A percentile compares a stretch with the other conserved stretches of the same genome.
phyloP scores from a whole-genome alignment of 2,329 filamentous ascomycete genomes.

The Mycogone perniciosa region DNA sequence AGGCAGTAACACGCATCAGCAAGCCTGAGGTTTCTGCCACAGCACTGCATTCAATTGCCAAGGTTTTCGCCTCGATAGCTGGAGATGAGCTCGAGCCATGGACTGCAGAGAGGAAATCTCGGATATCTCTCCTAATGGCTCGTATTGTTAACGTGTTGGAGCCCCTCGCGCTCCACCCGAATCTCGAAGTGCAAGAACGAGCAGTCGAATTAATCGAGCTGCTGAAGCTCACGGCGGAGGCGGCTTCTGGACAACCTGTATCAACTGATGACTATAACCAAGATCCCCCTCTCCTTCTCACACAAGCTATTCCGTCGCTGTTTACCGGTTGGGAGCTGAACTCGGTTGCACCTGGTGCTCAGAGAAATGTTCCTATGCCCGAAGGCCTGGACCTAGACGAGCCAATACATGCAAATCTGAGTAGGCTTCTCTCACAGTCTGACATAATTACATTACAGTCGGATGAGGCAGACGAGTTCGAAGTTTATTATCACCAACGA shows the following conservation, averaged over 20 bases:
- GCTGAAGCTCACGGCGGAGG: slow-evolving; percentile 79
- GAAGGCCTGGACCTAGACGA: slow-evolving; percentile 70
- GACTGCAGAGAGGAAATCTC: slow-evolving; percentile 67
- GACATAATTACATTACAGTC: slow-evolving; percentile 43
- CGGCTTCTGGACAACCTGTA: slow-evolving; percentile 59
- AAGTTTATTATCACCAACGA: slow-evolving; percentile 56
- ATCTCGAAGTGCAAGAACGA: slow-evolving; percentile 89
- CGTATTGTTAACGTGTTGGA: slow-evolving; percentile 79
- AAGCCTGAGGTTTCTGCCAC: slow-evolving; percentile 65
- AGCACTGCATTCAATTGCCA: slow-evolving; percentile 77
- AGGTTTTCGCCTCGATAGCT: slow-evolving; percentile 71
- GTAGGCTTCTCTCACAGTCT: slow-evolving; percentile 56
- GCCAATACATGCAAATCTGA: slow-evolving; percentile 72
- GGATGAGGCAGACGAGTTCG: slow-evolving; percentile 60
- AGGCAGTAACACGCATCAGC: slow-evolving; percentile 52
- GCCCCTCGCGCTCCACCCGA: slow-evolving; percentile 71
- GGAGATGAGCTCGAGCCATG: slow-evolving; percentile 60
- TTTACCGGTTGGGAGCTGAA: slow-evolving; percentile 87
- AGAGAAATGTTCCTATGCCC: slow-evolving; percentile 78
- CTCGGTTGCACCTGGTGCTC: slow-evolving; percentile 76
- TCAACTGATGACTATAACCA: slow-evolving; percentile 47
- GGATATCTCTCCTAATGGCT: slow-evolving; percentile 69
- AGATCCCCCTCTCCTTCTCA: slow-evolving; percentile 76
- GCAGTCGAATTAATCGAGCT: slow-evolving; percentile 89
- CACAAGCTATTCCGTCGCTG: slow-evolving; percentile 81